A percentile compares a stretch with the other conserved stretches of the same genome.
Conservation (phyloP, 768 basidiomycete species). For the Boletus sp. region DNA sequence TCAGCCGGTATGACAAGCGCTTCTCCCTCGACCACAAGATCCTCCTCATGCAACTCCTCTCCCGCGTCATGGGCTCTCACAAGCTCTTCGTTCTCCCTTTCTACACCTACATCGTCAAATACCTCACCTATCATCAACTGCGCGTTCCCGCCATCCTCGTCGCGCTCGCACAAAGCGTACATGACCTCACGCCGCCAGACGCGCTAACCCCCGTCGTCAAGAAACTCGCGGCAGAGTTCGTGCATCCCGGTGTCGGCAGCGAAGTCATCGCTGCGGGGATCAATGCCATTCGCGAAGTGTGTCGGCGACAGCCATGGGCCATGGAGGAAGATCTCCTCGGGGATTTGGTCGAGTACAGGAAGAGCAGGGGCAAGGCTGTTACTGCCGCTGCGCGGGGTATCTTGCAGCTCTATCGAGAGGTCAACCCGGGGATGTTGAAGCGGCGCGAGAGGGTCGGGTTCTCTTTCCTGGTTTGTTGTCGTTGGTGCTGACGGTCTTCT, state of each 20-base stretch:
- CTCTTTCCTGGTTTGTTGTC: background rate
- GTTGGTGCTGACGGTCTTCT: slow-evolving; percentile 1
- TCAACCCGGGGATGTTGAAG: slow-evolving; percentile 92
- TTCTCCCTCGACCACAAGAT: slow-evolving; percentile 97
- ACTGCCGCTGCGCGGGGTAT: slow-evolving; percentile 86
- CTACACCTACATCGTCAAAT: slow-evolving; percentile 95
- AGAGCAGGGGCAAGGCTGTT: slow-evolving; percentile 92
- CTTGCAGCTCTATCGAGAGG: slow-evolving; percentile 89
- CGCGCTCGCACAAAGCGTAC: slow-evolving; percentile 90
- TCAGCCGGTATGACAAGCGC: slow-evolving; percentile 88
- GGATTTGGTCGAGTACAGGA: slow-evolving; percentile 92
- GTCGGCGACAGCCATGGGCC: slow-evolving; percentile 90
- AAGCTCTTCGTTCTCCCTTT: slow-evolving; percentile 92
- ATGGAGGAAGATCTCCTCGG: slow-evolving; percentile 94
- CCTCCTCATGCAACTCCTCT: slow-evolving; percentile 93
- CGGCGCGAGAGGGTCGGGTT: slow-evolving; percentile 72
- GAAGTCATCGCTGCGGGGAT: slow-evolving; percentile 97
- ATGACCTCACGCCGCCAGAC: slow-evolving; percentile 94
- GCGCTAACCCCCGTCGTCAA: slow-evolving; percentile 83
- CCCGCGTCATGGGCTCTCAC: slow-evolving; percentile 89
- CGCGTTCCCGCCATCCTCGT: slow-evolving; percentile 92
- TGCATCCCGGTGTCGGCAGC: slow-evolving; percentile 94
- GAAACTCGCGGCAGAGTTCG: slow-evolving; percentile 93
- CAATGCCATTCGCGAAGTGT: slow-evolving; percentile 94
- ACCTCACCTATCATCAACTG: slow-evolving; percentile 88